Conservation (phyloP, 2,329 filamentous ascomycete species). For the Monosporascus ibericus region DNA sequence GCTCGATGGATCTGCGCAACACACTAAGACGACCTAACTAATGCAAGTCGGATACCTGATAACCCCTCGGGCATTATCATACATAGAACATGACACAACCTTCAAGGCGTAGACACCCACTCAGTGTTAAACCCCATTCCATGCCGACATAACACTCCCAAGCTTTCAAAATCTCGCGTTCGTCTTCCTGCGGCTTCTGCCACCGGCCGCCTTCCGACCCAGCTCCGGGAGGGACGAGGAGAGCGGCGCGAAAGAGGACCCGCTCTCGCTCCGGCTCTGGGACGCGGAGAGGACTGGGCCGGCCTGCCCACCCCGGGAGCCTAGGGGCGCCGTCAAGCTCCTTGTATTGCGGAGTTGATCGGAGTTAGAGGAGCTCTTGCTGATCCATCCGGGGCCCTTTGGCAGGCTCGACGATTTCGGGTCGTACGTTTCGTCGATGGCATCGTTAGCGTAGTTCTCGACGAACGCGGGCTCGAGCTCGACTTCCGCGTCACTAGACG, state of each 20-base stretch:
- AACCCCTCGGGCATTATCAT: too few species aligned
- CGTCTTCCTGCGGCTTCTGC: conserved; percentile 11
- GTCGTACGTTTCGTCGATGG: conserved; percentile 30
- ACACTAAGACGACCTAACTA: too few species aligned
- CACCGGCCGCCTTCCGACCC: neutral
- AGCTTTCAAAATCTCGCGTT: conserved; percentile 11
- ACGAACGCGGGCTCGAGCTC: conserved; percentile 26
- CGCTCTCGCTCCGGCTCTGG: conserved; percentile 2
- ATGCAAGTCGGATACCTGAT: too few species aligned
- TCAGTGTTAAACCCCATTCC: neutral
- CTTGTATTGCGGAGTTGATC: conserved; percentile 1
- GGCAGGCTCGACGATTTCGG: conserved; percentile 14
- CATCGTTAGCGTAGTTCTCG: conserved; percentile 33
- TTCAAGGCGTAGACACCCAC: too few species aligned
- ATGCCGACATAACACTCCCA: neutral
- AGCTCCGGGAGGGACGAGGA: neutral
- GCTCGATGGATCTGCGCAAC: too few species aligned
- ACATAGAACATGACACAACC: too few species aligned
- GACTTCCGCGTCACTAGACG: conserved; percentile 7
- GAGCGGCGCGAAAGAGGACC: neutral
- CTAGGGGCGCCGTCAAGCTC: conserved; percentile 8
- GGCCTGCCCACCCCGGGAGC: conserved; percentile 2
- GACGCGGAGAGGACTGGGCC: conserved; percentile 7
- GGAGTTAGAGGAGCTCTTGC: conserved; percentile 12
- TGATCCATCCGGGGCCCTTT: conserved; percentile 16